Evolutionary conservation across 2,329 filamentous ascomycete genomes (phyloP), one percentile per base, ranked within the genome.

Genomic region (Calonectria hongkongensis): DNA sequence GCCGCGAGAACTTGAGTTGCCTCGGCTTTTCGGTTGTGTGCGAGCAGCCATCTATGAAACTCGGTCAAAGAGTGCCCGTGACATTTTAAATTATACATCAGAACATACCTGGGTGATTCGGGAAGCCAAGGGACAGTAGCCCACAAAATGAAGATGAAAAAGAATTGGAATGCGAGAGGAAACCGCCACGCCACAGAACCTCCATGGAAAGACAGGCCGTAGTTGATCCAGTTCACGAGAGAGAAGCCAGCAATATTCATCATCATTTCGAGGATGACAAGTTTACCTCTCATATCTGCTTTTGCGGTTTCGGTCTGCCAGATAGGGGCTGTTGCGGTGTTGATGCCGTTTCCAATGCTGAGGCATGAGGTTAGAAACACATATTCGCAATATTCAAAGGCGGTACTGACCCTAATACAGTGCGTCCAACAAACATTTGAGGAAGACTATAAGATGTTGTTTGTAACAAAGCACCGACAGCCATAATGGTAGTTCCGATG

Each of bases 111-210:
- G 13, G 66, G 66, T 13, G 70, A 72, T 16, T 68, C 65, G n/a
- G 65, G 70, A 7, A 73, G 71, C n/a, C 83, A 78, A 0, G 80
- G 79, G 5, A 70, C 69, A 16, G 79, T 78, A 25, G 83, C 77
- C 36, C 82, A 62, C 9, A 82, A 51, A n/a, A 87, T 80, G 3
- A 54, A 16, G 33, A 66, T 66, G 41, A 72, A 68, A 33, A 58
- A 56, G 25, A 65, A 70, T 73, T 88, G 86, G 73, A 88, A 84
- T 2, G 85, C 86, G 2, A 88, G 76, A 48, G 87, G 83, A 74
- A 88, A 85, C 43, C 87, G 79, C 86, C 86, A 87, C 70, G 84
- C 79, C 60, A 84, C 70, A 45, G 79, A 43, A 33, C 83, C 75
- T 28, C 54, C 48, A 27, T 82, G 70, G 27, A 83, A 82, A 4